A percentile compares a stretch with the other conserved stretches of the same genome.
Conservation (phyloP, 805 yeast genomes). For the Yarrowia sp. region DNA sequence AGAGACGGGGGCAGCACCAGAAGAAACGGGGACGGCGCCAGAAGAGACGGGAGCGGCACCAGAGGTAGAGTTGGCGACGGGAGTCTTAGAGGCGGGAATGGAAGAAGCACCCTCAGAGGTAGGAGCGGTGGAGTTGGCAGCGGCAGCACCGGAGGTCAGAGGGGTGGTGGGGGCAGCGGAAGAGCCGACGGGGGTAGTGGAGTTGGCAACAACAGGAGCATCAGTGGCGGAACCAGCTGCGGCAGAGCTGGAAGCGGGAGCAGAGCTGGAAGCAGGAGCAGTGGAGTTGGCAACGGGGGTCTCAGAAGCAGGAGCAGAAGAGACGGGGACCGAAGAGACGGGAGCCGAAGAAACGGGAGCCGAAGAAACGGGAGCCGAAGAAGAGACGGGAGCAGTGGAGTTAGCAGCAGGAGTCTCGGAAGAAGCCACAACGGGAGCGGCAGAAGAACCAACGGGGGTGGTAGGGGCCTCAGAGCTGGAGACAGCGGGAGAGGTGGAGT, state of each 20-base stretch:
- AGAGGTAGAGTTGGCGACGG: neutral
- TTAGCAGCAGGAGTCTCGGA: neutral
- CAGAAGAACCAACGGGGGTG: neutral
- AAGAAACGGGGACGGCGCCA: neutral
- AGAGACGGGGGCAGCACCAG: neutral
- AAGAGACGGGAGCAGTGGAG: slow-evolving; percentile 2
- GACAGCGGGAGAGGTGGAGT: neutral
- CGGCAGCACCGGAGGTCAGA: neutral
- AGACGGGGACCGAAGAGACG: neutral
- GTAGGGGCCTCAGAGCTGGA: neutral
- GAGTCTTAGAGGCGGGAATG: neutral
- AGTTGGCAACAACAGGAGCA: neutral
- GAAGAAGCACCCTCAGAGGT: neutral
- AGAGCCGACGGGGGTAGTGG: neutral
- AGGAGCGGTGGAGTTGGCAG: neutral
- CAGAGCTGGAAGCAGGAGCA: neutral
- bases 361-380: neutral
- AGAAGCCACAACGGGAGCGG: neutral
- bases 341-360: neutral
- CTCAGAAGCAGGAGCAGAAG: neutral
- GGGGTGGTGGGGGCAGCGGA: neutral
- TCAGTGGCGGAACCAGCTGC: neutral
- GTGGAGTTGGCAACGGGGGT: neutral
- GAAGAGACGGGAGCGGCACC: neutral
- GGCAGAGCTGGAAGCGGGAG: neutral